Evolutionary conservation across 768 basidiomycete genomes (phyloP), one percentile per base, ranked within the genome.

Genomic region (Mycena venus): DNA sequence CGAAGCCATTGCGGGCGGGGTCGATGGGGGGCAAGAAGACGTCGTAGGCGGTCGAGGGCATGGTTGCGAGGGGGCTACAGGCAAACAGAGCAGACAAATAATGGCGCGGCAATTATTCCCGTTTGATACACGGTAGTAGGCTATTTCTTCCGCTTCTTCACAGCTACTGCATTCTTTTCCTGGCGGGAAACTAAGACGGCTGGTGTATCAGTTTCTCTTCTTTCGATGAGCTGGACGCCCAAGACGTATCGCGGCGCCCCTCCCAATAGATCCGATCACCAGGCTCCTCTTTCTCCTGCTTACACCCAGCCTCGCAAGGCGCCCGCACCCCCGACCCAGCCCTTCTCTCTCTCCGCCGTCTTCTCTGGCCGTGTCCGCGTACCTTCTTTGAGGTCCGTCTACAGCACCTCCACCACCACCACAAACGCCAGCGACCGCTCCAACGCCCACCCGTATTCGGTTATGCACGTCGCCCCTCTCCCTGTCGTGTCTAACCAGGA

Each of bases 401-500:
- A 85, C 75, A 90, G 92, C 72, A 80, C 84, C 10, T 85, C 86
- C 70, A 85, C 86, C 67, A 80, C 81, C 23, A 81, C 85, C 17
- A 82, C 85, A 25, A 81, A 84, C 73, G 79, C 81, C 81, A 86
- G 90, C 77, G 84, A 79, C 75, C 81, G 81, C 53, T 78, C 79
- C 12, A 72, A 80, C 60, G 70, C 77, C 42, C 91, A 93, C 78
- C 91, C 90, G 1, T 93, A 89, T 86, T 86, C 91, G 17, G 72
- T 87, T 58, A 91, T 92, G 90, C 88, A 88, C 71, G 88, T 90
- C 64, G 88, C 92, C 1, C 93, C 93, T 4, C 84, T 93, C 38
- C 93, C 95, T 15, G 92, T 94, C 77, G 93, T 95, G 68, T 92
- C 94, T 19, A 89, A 82, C 75, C 89, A 90, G 81, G 90, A 91